Evolutionary conservation across 305 asterid species (phyloP), one percentile per base, ranked within the genome.

Genomic region (Solanum hybrid): DNA sequence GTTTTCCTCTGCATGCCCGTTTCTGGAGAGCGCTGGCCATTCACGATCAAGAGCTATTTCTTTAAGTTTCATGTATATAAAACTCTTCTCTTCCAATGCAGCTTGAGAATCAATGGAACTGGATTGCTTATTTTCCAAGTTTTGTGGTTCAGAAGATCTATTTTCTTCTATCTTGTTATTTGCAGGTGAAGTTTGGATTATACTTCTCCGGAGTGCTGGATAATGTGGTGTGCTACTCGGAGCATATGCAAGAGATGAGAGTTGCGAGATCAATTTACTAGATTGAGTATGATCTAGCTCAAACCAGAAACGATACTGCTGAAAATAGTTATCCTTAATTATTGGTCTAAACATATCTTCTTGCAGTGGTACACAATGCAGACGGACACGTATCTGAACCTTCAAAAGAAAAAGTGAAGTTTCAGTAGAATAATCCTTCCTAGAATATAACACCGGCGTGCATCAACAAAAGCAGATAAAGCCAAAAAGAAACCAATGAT

Each of bases 251-350:
- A 81, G 86, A 87, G 95, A 89, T 88, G 95, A 93, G 89, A 97
- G 90, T 86, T 91, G 93, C 89, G 96, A 92, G 37, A 92, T 90
- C 94, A 97, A 91, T 90, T 92, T 95, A 92, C 89, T 94, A 45
- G 98, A 90, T 93, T 97, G 99, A 91, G 92, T 78, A 92, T 94
- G 96, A 90, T 97, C 99, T 92, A 97, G 90, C 94, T 97, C 99
- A 93, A 96, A 96, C 94, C 95, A 92, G 95, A 97, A 97, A 91
- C 90, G 96, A 36, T 24, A 22, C 27, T 89, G 91, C 70, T 32
- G 79, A 88, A 92, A 95, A 91, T 97, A 96, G 90, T 97, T 96
- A 92, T 96, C 97, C 51, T 83, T 15, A 65, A 96, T 95, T 83
- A 94, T 88, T 31, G 96, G 96, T 94, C 95, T 95, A 90, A 96